These are phyloP conservation scores for Sphagnum fallax DNA, from an alignment of 228 moss, liverwort and hornwort species.

Conservation along the genomic window DNA sequence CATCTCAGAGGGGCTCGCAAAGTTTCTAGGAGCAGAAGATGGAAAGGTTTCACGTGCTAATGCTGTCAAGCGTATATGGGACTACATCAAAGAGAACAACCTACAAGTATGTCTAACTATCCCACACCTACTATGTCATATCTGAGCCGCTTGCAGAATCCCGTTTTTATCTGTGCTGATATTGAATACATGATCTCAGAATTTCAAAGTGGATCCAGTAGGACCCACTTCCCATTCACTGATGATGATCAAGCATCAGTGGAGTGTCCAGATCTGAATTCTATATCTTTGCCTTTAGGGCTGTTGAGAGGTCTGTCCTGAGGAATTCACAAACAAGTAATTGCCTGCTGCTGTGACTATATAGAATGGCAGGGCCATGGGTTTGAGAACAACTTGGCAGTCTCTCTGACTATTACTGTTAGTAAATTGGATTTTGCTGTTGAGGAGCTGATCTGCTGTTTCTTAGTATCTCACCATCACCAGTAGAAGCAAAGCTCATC, in stretches of 20 bases:
- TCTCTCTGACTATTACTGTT: too few relatives aligned
- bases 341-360: too few relatives aligned
- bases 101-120: slow-evolving; percentile 49
- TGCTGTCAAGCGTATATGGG: slow-evolving; percentile 78
- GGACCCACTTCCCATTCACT: background rate
- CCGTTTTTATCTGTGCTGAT: background rate
- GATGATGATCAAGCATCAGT: background rate
- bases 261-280: too few relatives aligned
- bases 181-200: background rate
- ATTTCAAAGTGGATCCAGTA: background rate
- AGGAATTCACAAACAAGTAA: too few relatives aligned
- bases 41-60: slow-evolving; percentile 69
- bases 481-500: too few relatives aligned
- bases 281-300: too few relatives aligned
- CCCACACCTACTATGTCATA: background rate
- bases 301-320: too few relatives aligned
- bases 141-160: background rate
- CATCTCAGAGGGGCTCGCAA: slow-evolving; percentile 64
- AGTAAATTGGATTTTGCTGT: background rate
- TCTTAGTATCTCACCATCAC: background rate
- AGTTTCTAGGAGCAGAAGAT: slow-evolving; percentile 76
- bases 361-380: too few relatives aligned
- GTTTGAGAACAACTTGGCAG: too few relatives aligned
- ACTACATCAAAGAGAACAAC: slow-evolving; percentile 74
- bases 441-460: background rate